Evolutionary conservation across 176 grass and related monocot genomes (phyloP).

Genomic region (Dendrocalamus sinicus): DNA sequence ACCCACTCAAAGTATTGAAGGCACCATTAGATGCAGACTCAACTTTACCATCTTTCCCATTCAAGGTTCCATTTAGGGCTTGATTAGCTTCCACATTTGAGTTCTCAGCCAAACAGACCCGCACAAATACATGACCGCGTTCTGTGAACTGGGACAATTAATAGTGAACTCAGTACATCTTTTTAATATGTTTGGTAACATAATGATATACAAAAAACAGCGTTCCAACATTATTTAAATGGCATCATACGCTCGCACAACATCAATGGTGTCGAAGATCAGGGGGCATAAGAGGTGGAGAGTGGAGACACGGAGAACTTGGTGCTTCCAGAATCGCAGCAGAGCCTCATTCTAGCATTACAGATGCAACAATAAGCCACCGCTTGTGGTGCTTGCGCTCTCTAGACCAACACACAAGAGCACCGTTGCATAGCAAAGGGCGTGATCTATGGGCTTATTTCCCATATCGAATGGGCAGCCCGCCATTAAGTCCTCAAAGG

Average conservation of each 20-base stretch:
- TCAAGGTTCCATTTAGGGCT: conserved; percentile 46
- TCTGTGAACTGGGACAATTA: conserved; percentile 76
- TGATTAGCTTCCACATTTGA: conserved; percentile 40
- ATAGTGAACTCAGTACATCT: conserved; percentile 39
- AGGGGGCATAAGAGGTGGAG: conserved; percentile 34
- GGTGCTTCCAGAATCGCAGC: conserved; percentile 31
- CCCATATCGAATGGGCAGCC: no score
- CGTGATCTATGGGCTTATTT: no score
- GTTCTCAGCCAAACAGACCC: conserved; percentile 73
- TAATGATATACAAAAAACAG: not conserved
- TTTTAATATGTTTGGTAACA: not conserved
- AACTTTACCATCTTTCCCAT: conserved; percentile 57
- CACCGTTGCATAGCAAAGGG: no score
- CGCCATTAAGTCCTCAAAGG: no score
- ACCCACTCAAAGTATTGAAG: conserved; percentile 90
- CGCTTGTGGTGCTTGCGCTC: no score
- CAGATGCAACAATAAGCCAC: no score
- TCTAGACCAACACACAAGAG: no score
- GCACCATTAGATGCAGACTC: conserved; percentile 41
- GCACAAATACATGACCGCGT: conserved; percentile 89
- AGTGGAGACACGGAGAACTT: not conserved
- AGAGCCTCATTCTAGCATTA: conserved; percentile 33
- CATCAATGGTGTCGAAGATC: conserved; percentile 11
- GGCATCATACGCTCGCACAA: not conserved
- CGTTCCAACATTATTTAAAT: not conserved